Base-by-base conservation (phyloP, 768 basidiomycete genomes). In the Russula sp. region DNA sequence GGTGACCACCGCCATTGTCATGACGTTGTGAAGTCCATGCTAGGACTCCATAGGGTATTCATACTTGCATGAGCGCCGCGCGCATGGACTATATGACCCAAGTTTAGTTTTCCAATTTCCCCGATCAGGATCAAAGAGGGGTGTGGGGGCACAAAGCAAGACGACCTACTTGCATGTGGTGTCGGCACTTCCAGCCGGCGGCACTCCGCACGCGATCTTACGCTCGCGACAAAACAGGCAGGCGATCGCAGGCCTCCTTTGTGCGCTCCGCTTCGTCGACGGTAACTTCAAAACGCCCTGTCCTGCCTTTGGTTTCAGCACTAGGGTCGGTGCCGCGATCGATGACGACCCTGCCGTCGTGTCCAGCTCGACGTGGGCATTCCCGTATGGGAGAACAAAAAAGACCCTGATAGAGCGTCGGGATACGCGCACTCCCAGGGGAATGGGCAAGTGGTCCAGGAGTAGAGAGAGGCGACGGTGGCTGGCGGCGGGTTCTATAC, bases 191-290 rank as follows among this genome's bases (percentile, higher is more conserved):
- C n/a, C n/a, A n/a, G n/a, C n/a, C 51, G 59, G 58, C 13, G 66
- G 66, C 57, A 60, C 60, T 18, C 64, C 74, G 61, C 77, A 78
- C 1, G 75, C 75, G 47, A 78, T 77, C 70, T 78, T 78, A 32
- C 77, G 73, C 59, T 76, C 75, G 20, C 76, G 68, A 60, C 77
- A 78, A 59, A 78, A 78, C 14, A 73, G 68, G 59, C 77, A 78
- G 7, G 76, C 75, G 25, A 75, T 65, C 35, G 71, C 64, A 32
- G 64, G 69, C 22, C 61, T 67, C 58, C 65, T 65, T 56, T 35
- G 57, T 39, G 43, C 50, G n/a, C 51, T 59, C 39, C 59, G 63
- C 35, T 49, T 56, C 11, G 61, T 67, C 50, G 47, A 43, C 38
- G 64, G 64, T 13, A 63, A 42, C 35, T 65, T 65, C 22, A 63